Conservation (phyloP, 2,329 filamentous ascomycete species). For the Diaporthe sp. region DNA sequence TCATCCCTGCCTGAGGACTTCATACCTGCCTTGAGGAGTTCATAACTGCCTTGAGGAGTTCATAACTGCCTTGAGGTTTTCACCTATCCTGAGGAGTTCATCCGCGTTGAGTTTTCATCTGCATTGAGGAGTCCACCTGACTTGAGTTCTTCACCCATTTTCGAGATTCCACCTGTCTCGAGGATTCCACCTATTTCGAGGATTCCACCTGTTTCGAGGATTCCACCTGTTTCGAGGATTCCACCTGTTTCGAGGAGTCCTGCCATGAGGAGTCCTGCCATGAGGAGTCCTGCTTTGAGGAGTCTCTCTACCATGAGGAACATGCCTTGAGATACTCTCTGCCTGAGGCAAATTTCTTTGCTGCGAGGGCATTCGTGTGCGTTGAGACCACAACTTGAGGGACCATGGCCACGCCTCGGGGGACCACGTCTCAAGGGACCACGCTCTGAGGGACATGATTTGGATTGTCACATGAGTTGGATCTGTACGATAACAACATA, state of each 20-base stretch:
- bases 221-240: background rate
- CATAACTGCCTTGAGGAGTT: too few relatives aligned
- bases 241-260: background rate
- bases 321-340: background rate
- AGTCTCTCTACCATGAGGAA: background rate
- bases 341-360: background rate
- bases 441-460: background rate
- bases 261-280: background rate
- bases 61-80: too few relatives aligned
- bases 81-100: background rate
- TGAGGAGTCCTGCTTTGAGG: background rate
- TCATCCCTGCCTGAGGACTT: too few relatives aligned
- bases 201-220: background rate
- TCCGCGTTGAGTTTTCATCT: too few relatives aligned
- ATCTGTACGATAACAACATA: background rate
- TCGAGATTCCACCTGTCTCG: background rate
- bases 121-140: too few relatives aligned
- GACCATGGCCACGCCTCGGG: background rate
- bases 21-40: too few relatives aligned
- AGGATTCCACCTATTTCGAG: background rate
- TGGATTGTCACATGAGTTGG: background rate
- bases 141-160: too few relatives aligned
- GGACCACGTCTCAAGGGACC: background rate
- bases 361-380: background rate
- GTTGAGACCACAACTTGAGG: background rate